These are phyloP conservation scores for Plantago major DNA, from an alignment of 257 asterid species.

Conservation along the genomic window DNA sequence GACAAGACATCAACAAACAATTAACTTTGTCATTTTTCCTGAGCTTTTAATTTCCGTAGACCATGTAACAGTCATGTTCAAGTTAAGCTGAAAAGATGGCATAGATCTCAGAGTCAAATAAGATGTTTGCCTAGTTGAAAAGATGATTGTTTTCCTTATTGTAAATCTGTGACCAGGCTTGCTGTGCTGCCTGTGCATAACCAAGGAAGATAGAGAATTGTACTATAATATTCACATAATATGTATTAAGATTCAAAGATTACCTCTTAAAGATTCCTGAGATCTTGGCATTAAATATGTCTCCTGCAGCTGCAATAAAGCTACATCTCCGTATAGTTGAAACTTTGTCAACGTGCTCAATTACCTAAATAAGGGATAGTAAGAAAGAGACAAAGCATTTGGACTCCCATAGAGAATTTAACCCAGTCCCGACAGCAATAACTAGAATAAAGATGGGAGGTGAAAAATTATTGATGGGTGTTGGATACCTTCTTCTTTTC, in stretches of 20 bases:
- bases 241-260: neutral
- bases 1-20: too few relatives aligned
- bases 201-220: slow-evolving; percentile 15
- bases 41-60: too few relatives aligned
- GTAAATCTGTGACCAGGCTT: neutral
- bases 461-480: slow-evolving; percentile 7
- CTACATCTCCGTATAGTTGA: slow-evolving; percentile 79
- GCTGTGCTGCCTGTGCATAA: slow-evolving; percentile 5
- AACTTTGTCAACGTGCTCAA: slow-evolving; percentile 83
- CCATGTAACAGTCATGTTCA: too few relatives aligned
- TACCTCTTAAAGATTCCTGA: slow-evolving; percentile 93
- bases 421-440: slow-evolving; percentile 10
- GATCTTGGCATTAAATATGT: slow-evolving; percentile 82
- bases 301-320: slow-evolving; percentile 81
- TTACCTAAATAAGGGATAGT: slow-evolving; percentile 49
- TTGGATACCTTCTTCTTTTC: slow-evolving; percentile 72
- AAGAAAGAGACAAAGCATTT: slow-evolving; percentile 17
- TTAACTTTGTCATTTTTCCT: too few relatives aligned
- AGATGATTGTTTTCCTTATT: too few relatives aligned
- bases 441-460: slow-evolving; percentile 15
- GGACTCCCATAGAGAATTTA: slow-evolving; percentile 14
- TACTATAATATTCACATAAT: neutral
- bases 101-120: too few relatives aligned
- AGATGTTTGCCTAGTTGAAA: too few relatives aligned
- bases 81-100: too few relatives aligned